Evolutionary conservation across 116 monocot species (phyloP).

Genomic region (Dioscorea cayenensis): DNA sequence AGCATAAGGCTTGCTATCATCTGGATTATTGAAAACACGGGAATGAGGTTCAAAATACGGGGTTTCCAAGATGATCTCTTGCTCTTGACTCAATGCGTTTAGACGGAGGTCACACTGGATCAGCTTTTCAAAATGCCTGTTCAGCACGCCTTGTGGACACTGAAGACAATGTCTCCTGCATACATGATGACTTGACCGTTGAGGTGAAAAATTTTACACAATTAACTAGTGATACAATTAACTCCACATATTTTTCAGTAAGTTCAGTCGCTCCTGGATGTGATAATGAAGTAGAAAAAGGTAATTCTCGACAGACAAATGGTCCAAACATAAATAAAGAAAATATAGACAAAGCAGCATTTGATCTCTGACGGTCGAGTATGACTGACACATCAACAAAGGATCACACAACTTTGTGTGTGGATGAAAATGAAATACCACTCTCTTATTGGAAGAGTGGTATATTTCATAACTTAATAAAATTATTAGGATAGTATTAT

Average conservation of each 20-base stretch:
- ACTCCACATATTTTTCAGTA: neutral
- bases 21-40: slow-evolving; percentile 61
- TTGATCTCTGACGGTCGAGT: too few species aligned
- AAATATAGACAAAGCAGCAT: too few species aligned
- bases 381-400: too few species aligned
- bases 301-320: neutral
- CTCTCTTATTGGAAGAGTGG: too few species aligned
- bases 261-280: neutral
- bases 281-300: neutral
- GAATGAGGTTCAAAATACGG: slow-evolving; percentile 74
- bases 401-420: too few species aligned
- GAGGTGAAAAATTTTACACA: neutral
- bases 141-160: slow-evolving; percentile 69
- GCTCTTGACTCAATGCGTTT: slow-evolving; percentile 58
- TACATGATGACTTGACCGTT: neutral
- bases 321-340: neutral
- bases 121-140: slow-evolving; percentile 95
- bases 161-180: slow-evolving; percentile 80
- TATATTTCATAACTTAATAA: too few species aligned
- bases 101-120: slow-evolving; percentile 83
- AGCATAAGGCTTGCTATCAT: slow-evolving; percentile 33
- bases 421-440: too few species aligned
- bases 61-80: slow-evolving; percentile 57
- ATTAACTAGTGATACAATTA: neutral
- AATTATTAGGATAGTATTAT: neutral